phyloP scores from a whole-genome alignment of 768 basidiomycete species.

The Panaeolus cyanescens region DNA sequence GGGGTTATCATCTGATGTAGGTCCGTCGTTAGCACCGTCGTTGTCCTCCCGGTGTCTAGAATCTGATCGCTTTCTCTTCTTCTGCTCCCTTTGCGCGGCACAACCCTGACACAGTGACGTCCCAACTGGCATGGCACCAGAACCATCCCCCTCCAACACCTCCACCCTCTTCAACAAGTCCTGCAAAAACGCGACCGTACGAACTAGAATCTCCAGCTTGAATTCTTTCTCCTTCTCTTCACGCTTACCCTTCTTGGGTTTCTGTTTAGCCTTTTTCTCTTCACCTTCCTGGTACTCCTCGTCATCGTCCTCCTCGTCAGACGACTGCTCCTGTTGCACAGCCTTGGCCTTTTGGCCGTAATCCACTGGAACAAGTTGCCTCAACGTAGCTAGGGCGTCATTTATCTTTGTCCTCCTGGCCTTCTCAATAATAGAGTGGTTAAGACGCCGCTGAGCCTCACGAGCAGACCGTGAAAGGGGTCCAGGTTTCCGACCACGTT shows the following conservation, averaged over 20 bases:
- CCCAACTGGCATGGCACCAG: background rate
- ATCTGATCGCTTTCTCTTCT: constrained; percentile 19
- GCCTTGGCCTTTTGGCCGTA: constrained; percentile 32
- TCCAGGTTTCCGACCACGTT: constrained; percentile 76
- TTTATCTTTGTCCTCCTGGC: constrained; percentile 95
- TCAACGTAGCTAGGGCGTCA: constrained; percentile 77
- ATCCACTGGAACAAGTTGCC: constrained; percentile 72
- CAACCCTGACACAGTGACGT: constrained; percentile 27
- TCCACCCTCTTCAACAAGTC: constrained; percentile 62
- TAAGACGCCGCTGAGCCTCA: constrained; percentile 87
- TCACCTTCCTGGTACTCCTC: constrained; percentile 42
- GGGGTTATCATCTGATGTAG: background rate
- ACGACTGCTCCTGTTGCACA: constrained; percentile 7
- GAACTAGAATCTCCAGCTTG: constrained; percentile 87
- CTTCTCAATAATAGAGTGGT: constrained; percentile 95
- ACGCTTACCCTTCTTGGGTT: constrained; percentile 43
- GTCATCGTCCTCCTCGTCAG: constrained; percentile 25
- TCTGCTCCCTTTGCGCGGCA: constrained; percentile 5
- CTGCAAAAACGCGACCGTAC: constrained; percentile 79
- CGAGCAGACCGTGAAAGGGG: constrained; percentile 74
- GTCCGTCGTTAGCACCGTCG: background rate
- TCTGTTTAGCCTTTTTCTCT: constrained; percentile 19
- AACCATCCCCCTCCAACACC: constrained; percentile 32
- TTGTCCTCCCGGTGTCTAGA: constrained; percentile 5
- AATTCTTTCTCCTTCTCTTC: constrained; percentile 81